These are phyloP conservation scores for Pseudopediastrum boryanum DNA, from an alignment of 139 green algal species.

Conservation along the genomic window DNA sequence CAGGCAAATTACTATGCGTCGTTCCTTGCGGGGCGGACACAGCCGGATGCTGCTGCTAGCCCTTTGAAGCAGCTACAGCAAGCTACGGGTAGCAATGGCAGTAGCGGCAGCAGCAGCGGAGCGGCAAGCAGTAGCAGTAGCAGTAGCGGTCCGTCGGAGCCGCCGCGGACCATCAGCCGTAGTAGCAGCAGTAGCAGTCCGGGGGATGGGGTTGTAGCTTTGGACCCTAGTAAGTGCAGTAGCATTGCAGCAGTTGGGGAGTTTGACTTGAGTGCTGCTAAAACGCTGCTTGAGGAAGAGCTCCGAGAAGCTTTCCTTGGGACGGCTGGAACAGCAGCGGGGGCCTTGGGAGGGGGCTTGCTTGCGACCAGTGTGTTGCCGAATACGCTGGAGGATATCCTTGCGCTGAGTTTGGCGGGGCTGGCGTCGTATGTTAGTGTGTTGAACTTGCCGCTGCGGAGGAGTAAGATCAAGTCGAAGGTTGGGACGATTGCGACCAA, in stretches of 20 bases:
- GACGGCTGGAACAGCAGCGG: slow-evolving; percentile 69
- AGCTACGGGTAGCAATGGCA: slow-evolving; percentile 28
- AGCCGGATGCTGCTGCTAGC: slow-evolving; percentile 15
- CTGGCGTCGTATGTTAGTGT: slow-evolving; percentile 77
- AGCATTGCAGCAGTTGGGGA: slow-evolving; percentile 31
- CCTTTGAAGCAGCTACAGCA: slow-evolving; percentile 22
- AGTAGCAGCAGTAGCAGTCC: slow-evolving; percentile 16
- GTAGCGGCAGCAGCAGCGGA: slow-evolving; percentile 3
- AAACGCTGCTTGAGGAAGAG: slow-evolving; percentile 80
- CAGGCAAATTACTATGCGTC: slow-evolving; percentile 73
- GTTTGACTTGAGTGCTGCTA: slow-evolving; percentile 59
- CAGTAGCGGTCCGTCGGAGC: slow-evolving; percentile 3
- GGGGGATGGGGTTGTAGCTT: background rate
- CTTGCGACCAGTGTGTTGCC: slow-evolving; percentile 67
- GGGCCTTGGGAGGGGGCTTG: slow-evolving; percentile 58
- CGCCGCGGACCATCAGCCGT: slow-evolving; percentile 22
- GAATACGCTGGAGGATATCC: slow-evolving; percentile 82
- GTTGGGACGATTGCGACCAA: slow-evolving; percentile 56
- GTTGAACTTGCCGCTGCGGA: slow-evolving; percentile 83
- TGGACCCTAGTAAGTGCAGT: background rate
- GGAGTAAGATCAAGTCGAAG: slow-evolving; percentile 87
- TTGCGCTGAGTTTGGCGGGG: slow-evolving; percentile 65
- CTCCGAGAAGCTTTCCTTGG: slow-evolving; percentile 76
- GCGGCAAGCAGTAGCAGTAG: background rate
- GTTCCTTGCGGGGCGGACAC: slow-evolving; percentile 40